Base-by-base conservation (phyloP, 2,329 filamentous ascomycete genomes). In the Phaeoacremonium minimum region DNA sequence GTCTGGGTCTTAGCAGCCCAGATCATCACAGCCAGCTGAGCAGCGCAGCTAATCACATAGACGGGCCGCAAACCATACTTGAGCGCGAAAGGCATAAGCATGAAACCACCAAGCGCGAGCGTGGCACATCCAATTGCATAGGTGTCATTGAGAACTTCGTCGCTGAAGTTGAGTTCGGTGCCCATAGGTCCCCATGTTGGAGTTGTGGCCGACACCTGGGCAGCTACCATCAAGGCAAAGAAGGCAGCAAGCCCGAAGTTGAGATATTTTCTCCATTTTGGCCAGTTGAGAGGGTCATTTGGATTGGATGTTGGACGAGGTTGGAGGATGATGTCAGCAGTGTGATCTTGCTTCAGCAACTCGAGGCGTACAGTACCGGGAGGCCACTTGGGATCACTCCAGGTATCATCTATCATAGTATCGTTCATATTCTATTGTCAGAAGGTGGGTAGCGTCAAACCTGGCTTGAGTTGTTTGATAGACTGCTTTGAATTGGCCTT, bases 21-120 rank as follows among this genome's bases (percentile, higher is more conserved):
- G 15, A 43, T 41, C 41, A 43, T 43, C 29, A 43, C 64, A 0
- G 40, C 61, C 26, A 65, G 53, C 32, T 66, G 60, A 2, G 64
- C 44, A 0, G 53, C 45, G 1, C 57, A 55, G 45, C 63, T 69
- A 35, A 69, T 33, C 14, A 72, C 40, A 38, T 71, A 73, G 1
- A 71, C 42, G 3, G 65, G 63, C 11, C 69, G 59, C 4, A 67
- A 52, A 2, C 69, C 68, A 36, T 58, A 71, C 31, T 69, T 71
- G 33, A 66, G 49, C 3, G 63, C 62, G 20, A 73, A 63, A 0
- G 67, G 67, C 2, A 70, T 59, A 26, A 72, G 50, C 7, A 71
- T 19, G 4, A 70, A 36, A 15, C 55, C 56, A 2, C 68, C 66
- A 5, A 71, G 34, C 12, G 58, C 61, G 0, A 73, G 48, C 1